These are phyloP conservation scores for Phytophthora podocarpi DNA, from an alignment of 352 stramenopile genomes.

Conservation along the genomic window DNA sequence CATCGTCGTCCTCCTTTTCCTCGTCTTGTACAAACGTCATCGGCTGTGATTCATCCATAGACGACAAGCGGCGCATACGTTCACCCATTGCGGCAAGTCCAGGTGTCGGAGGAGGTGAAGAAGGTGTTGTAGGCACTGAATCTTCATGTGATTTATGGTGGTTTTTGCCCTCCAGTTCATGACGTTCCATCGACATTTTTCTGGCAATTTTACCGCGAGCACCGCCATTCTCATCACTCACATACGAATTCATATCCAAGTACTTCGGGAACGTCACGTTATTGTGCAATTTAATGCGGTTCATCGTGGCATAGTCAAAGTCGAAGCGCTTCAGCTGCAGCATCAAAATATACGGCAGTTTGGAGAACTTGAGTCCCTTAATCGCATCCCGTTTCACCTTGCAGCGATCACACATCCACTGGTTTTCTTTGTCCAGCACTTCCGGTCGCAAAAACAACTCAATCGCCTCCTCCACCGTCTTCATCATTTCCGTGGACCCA, in stretches of 20 bases:
- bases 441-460: constrained; percentile 89
- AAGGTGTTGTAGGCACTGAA: constrained; percentile 1
- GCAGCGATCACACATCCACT: constrained; percentile 88
- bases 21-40: constrained; percentile 38
- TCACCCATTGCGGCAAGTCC: constrained; percentile 15
- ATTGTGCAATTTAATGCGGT: constrained; percentile 88
- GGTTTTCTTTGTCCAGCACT: constrained; percentile 89
- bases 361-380: constrained; percentile 90
- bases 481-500: constrained; percentile 85
- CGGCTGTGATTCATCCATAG: constrained; percentile 77
- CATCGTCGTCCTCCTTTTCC: constrained; percentile 17
- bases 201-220: constrained; percentile 65
- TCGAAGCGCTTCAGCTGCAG: constrained; percentile 93
- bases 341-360: constrained; percentile 89
- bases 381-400: constrained; percentile 88
- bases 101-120: constrained; percentile 24
- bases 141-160: constrained; percentile 25
- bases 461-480: constrained; percentile 86
- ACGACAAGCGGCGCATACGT: constrained; percentile 58
- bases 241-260: constrained; percentile 90
- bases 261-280: constrained; percentile 90
- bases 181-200: constrained; percentile 89
- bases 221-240: constrained; percentile 58
- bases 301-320: constrained; percentile 92
- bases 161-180: constrained; percentile 66